Conservation (phyloP, 495 filamentous ascomycete genomes). For the Rostrohypoxylon terebratum region DNA sequence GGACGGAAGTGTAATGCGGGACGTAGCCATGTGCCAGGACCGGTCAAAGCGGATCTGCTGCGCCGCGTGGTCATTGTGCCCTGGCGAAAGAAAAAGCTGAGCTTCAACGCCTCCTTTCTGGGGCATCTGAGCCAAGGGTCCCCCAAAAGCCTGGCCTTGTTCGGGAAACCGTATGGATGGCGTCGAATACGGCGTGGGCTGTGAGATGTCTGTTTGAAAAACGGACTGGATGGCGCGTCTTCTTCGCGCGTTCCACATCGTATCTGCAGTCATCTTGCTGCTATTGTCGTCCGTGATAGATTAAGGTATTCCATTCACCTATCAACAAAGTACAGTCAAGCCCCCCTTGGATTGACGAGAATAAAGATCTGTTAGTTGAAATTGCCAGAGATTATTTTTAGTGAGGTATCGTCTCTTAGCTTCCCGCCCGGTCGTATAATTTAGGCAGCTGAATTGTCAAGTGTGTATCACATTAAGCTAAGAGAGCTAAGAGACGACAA, state of each 20-base stretch:
- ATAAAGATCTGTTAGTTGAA: constrained; percentile 17
- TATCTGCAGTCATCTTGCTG: constrained; percentile 37
- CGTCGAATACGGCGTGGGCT: constrained; percentile 58
- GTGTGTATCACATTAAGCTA: constrained; percentile 21
- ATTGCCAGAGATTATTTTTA: constrained; percentile 42
- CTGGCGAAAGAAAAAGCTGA: constrained; percentile 38
- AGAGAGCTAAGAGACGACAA: constrained; percentile 24
- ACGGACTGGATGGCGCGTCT: constrained; percentile 64
- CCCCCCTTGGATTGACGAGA: constrained; percentile 5
- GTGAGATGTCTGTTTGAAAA: constrained; percentile 59
- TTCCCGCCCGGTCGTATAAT: constrained; percentile 2
- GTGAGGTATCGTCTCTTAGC: constrained; percentile 9
- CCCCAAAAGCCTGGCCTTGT: constrained; percentile 56
- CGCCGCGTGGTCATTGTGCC: constrained; percentile 44
- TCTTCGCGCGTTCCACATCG: constrained; percentile 56
- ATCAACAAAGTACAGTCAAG: constrained; percentile 7
- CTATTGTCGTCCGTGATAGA: constrained; percentile 26
- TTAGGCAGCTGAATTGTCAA: constrained; percentile 36
- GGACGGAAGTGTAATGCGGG: constrained; percentile 68
- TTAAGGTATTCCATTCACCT: constrained; percentile 23
- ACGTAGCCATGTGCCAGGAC: constrained; percentile 76
- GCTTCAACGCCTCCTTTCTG: constrained; percentile 25
- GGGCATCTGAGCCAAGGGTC: constrained; percentile 38
- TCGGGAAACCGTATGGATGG: constrained; percentile 51
- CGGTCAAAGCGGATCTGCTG: constrained; percentile 74